Percentiles rank a stretch among this genome's conserved stretches.
These are phyloP conservation scores for Taphrina wiesneri DNA, from an alignment of 1,139 yeast genomes.

Conservation along the genomic window DNA sequence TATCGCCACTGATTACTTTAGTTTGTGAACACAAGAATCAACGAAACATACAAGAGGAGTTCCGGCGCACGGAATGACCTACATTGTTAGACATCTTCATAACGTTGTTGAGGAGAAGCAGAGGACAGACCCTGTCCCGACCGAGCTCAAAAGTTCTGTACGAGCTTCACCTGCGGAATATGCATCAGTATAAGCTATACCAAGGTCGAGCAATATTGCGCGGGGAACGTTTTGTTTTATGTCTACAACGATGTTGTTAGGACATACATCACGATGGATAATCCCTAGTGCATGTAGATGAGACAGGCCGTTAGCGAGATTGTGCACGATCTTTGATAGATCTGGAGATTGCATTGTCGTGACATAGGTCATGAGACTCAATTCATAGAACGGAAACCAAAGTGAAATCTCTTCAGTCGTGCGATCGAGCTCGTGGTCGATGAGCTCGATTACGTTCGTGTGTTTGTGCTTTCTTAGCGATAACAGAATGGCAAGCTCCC, in stretches of 20 bases:
- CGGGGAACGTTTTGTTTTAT: not conserved
- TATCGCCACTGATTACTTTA: not conserved
- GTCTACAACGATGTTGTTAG: conserved; percentile 18
- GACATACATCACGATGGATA: conserved; percentile 26
- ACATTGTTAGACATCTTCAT: not conserved
- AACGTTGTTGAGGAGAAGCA: not conserved
- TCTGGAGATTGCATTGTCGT: not conserved
- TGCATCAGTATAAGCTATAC: conserved; percentile 4
- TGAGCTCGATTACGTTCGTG: not conserved
- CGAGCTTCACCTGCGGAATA: not conserved
- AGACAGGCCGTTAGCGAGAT: conserved; percentile 4
- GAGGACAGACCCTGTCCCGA: conserved; percentile 29
- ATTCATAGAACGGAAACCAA: conserved; percentile 7
- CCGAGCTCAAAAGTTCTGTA: not conserved
- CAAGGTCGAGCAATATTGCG: conserved; percentile 20
- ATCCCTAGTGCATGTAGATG: conserved; percentile 6
- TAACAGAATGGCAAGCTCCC: conserved; percentile 15
- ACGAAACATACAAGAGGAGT: conserved; percentile 5
- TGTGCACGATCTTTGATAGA: not conserved
- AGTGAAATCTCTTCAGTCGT: not conserved
- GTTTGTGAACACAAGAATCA: not conserved
- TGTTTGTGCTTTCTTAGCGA: not conserved
- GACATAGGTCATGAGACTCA: conserved; percentile 7
- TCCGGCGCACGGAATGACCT: conserved; percentile 28
- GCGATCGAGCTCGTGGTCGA: not conserved